Evolutionary conservation across 805 yeast genomes (phyloP).

Genomic region (Candida ponderosae): DNA sequence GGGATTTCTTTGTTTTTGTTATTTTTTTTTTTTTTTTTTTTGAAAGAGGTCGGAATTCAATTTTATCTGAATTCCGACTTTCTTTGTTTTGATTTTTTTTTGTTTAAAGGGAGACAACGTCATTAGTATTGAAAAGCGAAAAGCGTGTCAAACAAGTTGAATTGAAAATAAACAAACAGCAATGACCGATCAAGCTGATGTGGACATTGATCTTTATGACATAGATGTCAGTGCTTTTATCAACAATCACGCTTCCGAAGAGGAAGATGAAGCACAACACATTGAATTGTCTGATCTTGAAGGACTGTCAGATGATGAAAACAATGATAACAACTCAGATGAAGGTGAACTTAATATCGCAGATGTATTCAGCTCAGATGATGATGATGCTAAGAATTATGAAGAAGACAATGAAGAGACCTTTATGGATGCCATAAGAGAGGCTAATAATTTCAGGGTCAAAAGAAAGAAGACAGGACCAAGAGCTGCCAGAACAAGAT

Average conservation of each 20-base stretch:
- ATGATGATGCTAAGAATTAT: conserved; percentile 28
- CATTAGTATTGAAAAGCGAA: no score
- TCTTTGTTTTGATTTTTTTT: no score
- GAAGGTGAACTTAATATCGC: conserved; percentile 23
- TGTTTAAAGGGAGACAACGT: no score
- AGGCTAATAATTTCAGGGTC: conserved; percentile 55
- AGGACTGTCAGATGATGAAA: conserved; percentile 3
- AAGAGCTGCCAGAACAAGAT: conserved; percentile 22
- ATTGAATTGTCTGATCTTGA: background rate
- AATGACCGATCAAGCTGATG: conserved; percentile 11
- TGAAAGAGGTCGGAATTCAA: background rate
- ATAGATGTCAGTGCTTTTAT: conserved; percentile 24
- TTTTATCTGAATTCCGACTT: no score
- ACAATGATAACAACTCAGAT: conserved; percentile 8
- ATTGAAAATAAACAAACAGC: background rate
- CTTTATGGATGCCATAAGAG: conserved; percentile 58
- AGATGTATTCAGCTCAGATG: conserved; percentile 24
- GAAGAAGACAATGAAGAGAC: conserved; percentile 34
- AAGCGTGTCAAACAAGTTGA: no score
- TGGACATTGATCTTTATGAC: conserved; percentile 20
- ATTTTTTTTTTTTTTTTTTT: no score
- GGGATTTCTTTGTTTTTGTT: no score
- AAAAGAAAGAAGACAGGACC: conserved; percentile 29
- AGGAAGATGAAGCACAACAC: conserved; percentile 7
- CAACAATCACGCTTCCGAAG: conserved; percentile 10